Evolutionary conservation across 441 rosid genomes (phyloP).

Genomic region (Monsonia emarginata): DNA sequence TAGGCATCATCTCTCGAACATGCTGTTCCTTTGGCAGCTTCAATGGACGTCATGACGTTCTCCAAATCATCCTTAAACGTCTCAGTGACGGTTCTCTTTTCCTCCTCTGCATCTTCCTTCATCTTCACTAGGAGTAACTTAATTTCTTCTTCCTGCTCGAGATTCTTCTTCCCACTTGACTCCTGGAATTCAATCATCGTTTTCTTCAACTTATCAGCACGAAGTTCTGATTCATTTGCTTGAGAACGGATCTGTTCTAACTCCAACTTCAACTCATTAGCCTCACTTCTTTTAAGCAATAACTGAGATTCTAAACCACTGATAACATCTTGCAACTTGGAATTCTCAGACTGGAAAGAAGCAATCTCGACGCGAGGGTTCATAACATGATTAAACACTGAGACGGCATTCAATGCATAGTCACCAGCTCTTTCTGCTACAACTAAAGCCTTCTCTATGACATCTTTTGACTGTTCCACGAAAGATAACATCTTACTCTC

Average conservation of each 20-base stretch:
- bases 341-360: slow-evolving; percentile 29
- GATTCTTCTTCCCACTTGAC: slow-evolving; percentile 22
- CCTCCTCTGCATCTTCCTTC: slow-evolving; percentile 28
- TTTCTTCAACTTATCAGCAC: slow-evolving; percentile 31
- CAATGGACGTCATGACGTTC: slow-evolving; percentile 33
- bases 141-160: slow-evolving; percentile 26
- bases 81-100: slow-evolving; percentile 23
- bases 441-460: slow-evolving; percentile 32
- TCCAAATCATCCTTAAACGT: slow-evolving; percentile 34
- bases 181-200: slow-evolving; percentile 37
- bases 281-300: slow-evolving; percentile 25
- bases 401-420: slow-evolving; percentile 28
- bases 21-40: slow-evolving; percentile 34
- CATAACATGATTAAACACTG: slow-evolving; percentile 15
- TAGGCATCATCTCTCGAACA: slow-evolving; percentile 27
- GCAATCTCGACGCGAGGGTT: slow-evolving; percentile 29
- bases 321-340: slow-evolving; percentile 23
- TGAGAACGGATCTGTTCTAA: slow-evolving; percentile 25
- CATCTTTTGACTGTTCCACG: slow-evolving; percentile 37
- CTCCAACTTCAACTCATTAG: slow-evolving; percentile 32
- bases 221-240: slow-evolving; percentile 28
- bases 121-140: slow-evolving; percentile 32
- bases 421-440: slow-evolving; percentile 32
- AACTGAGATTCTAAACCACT: slow-evolving; percentile 33
- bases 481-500: slow-evolving; percentile 31